These are phyloP conservation scores for Diplodia intermedia DNA, from an alignment of 2,329 filamentous ascomycete species.

Conservation along the genomic window DNA sequence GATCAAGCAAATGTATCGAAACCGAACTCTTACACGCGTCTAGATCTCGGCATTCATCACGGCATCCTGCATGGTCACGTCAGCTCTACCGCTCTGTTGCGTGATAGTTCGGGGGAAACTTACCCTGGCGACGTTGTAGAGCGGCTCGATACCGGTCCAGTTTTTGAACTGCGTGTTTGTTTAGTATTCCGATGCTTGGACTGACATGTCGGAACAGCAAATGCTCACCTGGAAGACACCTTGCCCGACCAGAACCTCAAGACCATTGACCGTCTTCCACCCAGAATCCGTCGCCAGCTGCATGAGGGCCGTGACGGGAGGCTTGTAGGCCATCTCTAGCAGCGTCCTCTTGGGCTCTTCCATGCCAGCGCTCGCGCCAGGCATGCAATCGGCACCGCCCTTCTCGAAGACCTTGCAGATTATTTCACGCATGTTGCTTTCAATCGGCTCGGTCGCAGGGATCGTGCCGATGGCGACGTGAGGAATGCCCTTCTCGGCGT, in stretches of 20 bases:
- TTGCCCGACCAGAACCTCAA: slow-evolving; percentile 89
- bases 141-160: slow-evolving; percentile 81
- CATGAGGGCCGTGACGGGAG: slow-evolving; percentile 82
- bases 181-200: slow-evolving; percentile 27
- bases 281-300: slow-evolving; percentile 76
- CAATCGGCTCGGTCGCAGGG: slow-evolving; percentile 85
- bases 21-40: not conserved
- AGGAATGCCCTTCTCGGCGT: slow-evolving; percentile 58
- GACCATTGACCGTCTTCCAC: slow-evolving; percentile 83
- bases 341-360: slow-evolving; percentile 60
- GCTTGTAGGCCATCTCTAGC: slow-evolving; percentile 97
- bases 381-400: slow-evolving; percentile 46
- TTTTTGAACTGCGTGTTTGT: slow-evolving; percentile 67
- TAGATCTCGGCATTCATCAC: slow-evolving; percentile 29
- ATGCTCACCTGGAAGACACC: slow-evolving; percentile 66
- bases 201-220: slow-evolving; percentile 50
- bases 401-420: slow-evolving; percentile 62
- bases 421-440: slow-evolving; percentile 70
- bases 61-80: slow-evolving; percentile 2
- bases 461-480: slow-evolving; percentile 87
- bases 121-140: slow-evolving; percentile 73
- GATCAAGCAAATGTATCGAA: not conserved
- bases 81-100: not conserved
- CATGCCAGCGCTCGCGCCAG: slow-evolving; percentile 53
- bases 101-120: slow-evolving; percentile 38